Percentiles rank a stretch among this genome's conserved stretches.
These are phyloP conservation scores for Seiridium unicorne DNA, from an alignment of 2,329 filamentous ascomycete genomes.

Conservation along the genomic window DNA sequence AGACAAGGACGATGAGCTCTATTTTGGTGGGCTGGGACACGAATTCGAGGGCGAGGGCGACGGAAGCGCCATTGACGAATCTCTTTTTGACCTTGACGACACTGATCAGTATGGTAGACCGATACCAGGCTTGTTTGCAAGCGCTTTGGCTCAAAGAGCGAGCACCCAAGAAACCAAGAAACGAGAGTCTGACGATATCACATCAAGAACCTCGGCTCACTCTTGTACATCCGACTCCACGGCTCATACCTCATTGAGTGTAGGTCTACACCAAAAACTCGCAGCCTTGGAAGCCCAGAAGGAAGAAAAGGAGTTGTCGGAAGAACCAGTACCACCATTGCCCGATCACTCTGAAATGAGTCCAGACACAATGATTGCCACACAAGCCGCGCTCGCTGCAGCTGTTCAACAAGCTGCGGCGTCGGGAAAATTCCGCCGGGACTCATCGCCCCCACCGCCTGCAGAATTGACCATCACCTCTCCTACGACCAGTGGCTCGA, in stretches of 20 bases:
- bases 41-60: conserved; percentile 52
- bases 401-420: conserved; percentile 76
- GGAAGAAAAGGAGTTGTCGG: conserved; percentile 12
- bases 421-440: conserved; percentile 71
- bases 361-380: conserved; percentile 52
- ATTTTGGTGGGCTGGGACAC: conserved; percentile 59
- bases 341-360: conserved; percentile 12
- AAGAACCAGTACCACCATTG: conserved; percentile 17
- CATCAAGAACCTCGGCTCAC: conserved; percentile 41
- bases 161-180: conserved; percentile 33
- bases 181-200: conserved; percentile 45
- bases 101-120: conserved; percentile 62
- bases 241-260: conserved; percentile 50
- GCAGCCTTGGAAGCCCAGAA: conserved; percentile 4
- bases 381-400: conserved; percentile 81
- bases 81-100: conserved; percentile 68
- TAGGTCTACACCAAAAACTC: conserved; percentile 23
- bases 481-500: conserved; percentile 25
- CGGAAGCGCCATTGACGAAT: conserved; percentile 65
- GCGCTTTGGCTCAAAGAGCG: conserved; percentile 46
- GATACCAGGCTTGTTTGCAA: conserved; percentile 56
- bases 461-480: conserved; percentile 33
- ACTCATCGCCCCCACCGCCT: conserved; percentile 39
- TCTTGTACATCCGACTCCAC: conserved; percentile 48
- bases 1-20: conserved; percentile 58